Evolutionary conservation across 192 early-diverging fungal species (phyloP), one percentile per base, ranked within the genome.

Genomic region (Umbelopsis isabellina): DNA sequence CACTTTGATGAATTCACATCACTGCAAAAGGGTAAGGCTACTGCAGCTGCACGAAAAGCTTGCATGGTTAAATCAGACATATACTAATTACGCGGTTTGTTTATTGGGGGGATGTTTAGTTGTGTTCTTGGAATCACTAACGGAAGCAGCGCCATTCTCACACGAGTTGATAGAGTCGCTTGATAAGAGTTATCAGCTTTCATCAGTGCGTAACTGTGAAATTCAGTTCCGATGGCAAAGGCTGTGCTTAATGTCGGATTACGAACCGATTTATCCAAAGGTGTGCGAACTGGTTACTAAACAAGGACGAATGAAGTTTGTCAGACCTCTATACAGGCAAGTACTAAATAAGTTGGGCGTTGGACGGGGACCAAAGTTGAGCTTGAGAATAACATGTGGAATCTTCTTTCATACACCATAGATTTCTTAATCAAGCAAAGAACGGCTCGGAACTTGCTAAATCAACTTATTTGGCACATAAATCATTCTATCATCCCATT

Each of bases 301-400:
- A 58, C 92, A 95, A 74, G 97, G 97, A 1, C 84, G 97, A 50
- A 97, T 98, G 97, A 97, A 97, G 81, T 96, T 87, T 74, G 90
- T 92, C 2, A 79, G 94, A 8, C 93, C 95, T 41, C 83, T 99
- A 22, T 97, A 93, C 73, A 86, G 92, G 41, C 46, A 46, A 35
- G 69, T 53, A 2, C 1, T 30, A 30, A 30, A n/a, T 22, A n/a
- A 16, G 12, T 23, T 23, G 3, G 30, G 21, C n/a, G 49, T 18
- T 52, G 0, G 0, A 3, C n/a, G 33, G 35, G 30, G 61, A 30
- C 27, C 1, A 20, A 46, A 35, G 12, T 7, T 4, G 9, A 16
- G 48, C 27, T 41, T 52, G 30, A 35, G 53, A 71, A 45, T 50
- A 37, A 45, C 50, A 71, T 49, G 48, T 69, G 44, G 46, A 37